Evolutionary conservation across 2,329 filamentous ascomycete genomes (phyloP), one percentile per base, ranked within the genome.

Genomic region (Pseudogymnoascus sp.): DNA sequence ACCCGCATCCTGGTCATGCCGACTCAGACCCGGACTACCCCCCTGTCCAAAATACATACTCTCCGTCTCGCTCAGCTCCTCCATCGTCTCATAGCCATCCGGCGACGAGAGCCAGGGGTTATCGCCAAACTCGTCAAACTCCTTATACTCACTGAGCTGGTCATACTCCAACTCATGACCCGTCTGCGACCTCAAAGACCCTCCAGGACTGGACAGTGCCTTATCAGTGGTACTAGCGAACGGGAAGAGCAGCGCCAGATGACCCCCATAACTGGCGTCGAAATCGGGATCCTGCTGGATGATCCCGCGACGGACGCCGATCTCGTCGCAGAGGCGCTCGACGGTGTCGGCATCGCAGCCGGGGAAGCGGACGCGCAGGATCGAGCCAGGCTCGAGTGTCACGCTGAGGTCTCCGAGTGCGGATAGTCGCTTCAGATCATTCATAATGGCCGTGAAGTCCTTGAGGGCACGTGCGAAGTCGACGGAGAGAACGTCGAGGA

Each of bases 381-480:
- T 85, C 35, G 82, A 79, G 38, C 83, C 82, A 61, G 68, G 65
- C 68, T 91, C 85, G 61, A 96, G 81, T 0, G 85, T 81, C 35
- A 97, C 85, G 0, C 93, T 92, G 18, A 99, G 78, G 71, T 97
- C 92, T 1, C 95, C 95, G 1, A 97, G 75, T 0, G 81, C 77
- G 0, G 91, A 84, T 1, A 99, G 79, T 37, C 85, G 85, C 70
- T 90, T 89, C 5, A 99, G 80, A 70, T 99, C 95, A 60, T 88
- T 88, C 70, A 95, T 83, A 1, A 93, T 83, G 5, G 86, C 84
- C 2, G 90, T 86, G 16, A 97, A 81, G 67, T 97, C 93, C 75
- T 93, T 90, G 64, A 97, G 77, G 1, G 91, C 88, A 61, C 91
- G 88, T 1, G 89, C 88, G 74, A 99, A 97, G 77, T 99, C 95